phyloP scores from a whole-genome alignment of 139 green algal genomes.

The Coelastrella sp. region DNA sequence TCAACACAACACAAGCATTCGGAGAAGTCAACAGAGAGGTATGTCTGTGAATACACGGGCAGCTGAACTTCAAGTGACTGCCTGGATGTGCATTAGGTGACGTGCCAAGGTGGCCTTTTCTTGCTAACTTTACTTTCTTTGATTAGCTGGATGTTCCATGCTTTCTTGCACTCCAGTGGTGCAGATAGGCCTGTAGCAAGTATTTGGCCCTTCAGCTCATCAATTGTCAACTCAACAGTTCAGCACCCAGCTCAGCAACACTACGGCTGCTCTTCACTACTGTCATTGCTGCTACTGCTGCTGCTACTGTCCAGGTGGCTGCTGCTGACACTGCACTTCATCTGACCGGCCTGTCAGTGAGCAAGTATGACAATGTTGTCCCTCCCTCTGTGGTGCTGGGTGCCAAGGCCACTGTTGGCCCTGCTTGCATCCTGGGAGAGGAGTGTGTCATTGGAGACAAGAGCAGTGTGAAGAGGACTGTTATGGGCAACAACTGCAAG shows the following conservation, averaged over 20 bases:
- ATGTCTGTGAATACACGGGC: neutral
- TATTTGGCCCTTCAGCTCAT: neutral
- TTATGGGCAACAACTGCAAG: slow-evolving; percentile 81
- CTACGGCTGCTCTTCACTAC: neutral
- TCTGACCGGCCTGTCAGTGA: slow-evolving; percentile 49
- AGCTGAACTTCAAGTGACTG: no score
- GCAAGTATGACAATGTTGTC: slow-evolving; percentile 82
- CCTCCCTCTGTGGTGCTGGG: slow-evolving; percentile 62
- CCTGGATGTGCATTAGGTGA: no score
- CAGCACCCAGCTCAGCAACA: neutral
- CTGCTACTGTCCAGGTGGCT: slow-evolving; percentile 49
- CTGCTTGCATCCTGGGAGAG: slow-evolving; percentile 81
- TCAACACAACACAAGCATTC: slow-evolving; percentile 62
- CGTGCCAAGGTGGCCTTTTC: no score
- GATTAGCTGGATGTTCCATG: no score
- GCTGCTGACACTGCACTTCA: slow-evolving; percentile 61
- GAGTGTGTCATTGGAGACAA: slow-evolving; percentile 84
- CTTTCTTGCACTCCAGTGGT: no score
- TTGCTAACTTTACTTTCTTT: no score
- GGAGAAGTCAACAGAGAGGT: slow-evolving; percentile 75
- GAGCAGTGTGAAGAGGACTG: slow-evolving; percentile 86
- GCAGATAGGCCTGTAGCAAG: no score
- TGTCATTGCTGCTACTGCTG: slow-evolving; percentile 6
- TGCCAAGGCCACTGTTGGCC: slow-evolving; percentile 71
- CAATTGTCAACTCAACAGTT: neutral